Evolutionary conservation across 106 monocot genomes (phyloP), one percentile per base, ranked within the genome.

Genomic region (Dendrobium officinale): DNA sequence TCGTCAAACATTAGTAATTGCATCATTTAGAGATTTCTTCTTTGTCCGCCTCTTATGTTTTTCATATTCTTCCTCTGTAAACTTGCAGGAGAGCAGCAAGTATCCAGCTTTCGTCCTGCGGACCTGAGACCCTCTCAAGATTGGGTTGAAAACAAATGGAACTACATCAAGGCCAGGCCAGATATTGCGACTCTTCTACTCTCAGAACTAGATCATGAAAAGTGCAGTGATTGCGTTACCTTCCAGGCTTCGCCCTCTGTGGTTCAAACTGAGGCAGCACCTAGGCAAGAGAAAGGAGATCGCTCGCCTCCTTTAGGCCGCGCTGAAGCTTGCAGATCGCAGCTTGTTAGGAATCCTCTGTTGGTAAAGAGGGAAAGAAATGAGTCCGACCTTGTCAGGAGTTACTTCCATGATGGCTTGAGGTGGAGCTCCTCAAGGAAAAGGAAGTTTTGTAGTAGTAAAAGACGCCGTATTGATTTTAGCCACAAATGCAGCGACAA

Each of bases 131-230:
- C 31, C 3, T 83, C 83, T 56, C 83, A 55, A 27, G 83, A 83
- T 19, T 83, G 83, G 83, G 73, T 83, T 5, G 70, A 56, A 11
- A 79, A 73, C 42, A 83, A 41, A 26, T 83, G 83, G 83, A 83
- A 79, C 22, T 27, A 26, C 22, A 24, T 83, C 24, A 79, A 73
- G 51, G 55, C 54, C 0, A 17, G 40, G 3, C 78, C 17, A 6
- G 73, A 79, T 18, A 37, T 83, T 5, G 78, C 58, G 0, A 44
- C 19, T 1, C 51, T 73, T 6, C 18, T 79, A 67, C 29, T 58
- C 42, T 29, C 78, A 48, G 78, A 78, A 44, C 37, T 82, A 19
- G 41, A 67, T 9, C 9, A 4, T 9, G 80, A 80, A 18, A 80
- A 80, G 37, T 54, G 47, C 72, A 80, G 72, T 10, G 70, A 70